Evolutionary conservation across 768 basidiomycete species (phyloP), one percentile per base, ranked within the genome.

Genomic region (Lentinula guzmanii): DNA sequence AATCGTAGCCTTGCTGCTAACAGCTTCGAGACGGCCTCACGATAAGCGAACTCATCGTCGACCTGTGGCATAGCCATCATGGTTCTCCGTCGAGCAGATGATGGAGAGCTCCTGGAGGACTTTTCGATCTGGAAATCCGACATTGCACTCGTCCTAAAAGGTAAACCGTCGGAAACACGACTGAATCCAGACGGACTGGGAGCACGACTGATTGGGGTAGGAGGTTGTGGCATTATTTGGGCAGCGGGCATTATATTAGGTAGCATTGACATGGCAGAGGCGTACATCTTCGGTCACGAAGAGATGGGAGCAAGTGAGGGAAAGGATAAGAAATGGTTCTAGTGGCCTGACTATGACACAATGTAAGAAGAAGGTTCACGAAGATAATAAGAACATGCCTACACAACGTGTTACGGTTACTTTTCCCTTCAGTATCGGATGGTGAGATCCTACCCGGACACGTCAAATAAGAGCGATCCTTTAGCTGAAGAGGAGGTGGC

Each of bases 41-140:
- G 80, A 63, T 83, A 83, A 9, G 82, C 71, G 18, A 76, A 71
- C 62, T 87, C 85, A 39, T 80, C 78, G 52, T 84, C 71, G 64
- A 51, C 79, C 74, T 63, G 77, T 67, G 55, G 69, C 63, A 61
- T 68, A 2, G 72, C 70, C 53, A 70, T 66, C 4, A 70, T 69
- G 13, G 72, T 70, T 33, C 71, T 75, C 57, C 74, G 71, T 63
- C 73, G 73, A 5, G 75, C 65, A 43, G 67, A 62, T 11, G 77
- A 67, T 48, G 72, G 71, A 65, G 53, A 42, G 50, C 39, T 51
- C 73, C 79, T 37, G 74, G 71, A 61, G 78, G 81, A 48, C 37
- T 35, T 62, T 71, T 90, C 89, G 65, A 91, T 81, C 72, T 89
- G 86, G 67, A 91, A 90, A 43, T 85, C 84, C 10, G 79, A 69